Base-by-base conservation (phyloP, 23 red algal genomes). In the Gracilaria domingensis region DNA sequence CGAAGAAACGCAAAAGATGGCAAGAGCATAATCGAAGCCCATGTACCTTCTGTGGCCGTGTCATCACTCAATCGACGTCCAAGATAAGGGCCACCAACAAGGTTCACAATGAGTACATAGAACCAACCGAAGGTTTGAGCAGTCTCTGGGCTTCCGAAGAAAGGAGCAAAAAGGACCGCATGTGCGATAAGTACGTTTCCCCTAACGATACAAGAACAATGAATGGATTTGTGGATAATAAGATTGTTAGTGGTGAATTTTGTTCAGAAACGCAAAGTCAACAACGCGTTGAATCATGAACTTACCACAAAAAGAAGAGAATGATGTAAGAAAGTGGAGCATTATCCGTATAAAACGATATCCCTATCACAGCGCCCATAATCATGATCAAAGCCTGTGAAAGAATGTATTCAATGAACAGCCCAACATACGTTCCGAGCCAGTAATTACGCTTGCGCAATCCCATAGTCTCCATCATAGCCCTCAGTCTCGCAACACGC, bases 101-200 rank as follows among this genome's bases (percentile, higher is more conserved):
- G 73, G 37, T 85, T 87, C 32, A 98, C 87, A 14, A 98, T 33
- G 16, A 98, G 49, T 1, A 95, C 82, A 56, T 77, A 91, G 9
- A 93, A 85, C 96, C 96, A 98, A 9, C 92, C 92, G n/a, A 98
- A 67, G 0, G 91, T 95, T 60, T 95, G 82, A 38, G 96, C 96
- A 20, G 96, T 98, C 59, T 93, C 82, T 47, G 92, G 88, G 54
- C 82, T 83, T 29, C 36, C 45, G 24, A 98, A 95, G 51, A 95
- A 98, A 53, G 96, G 96, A n/a, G 88, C 92, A 45, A 98, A 65
- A 49, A 93, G 39, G 7, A 98, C 65, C 21, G 91, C 81, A 44
- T 92, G 80, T 8, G 96, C 91, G 40, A 98, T 89, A 78, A 98
- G 89, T 9, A 83, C 82, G 42, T 95, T 75, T 20, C 96, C 96